These are phyloP conservation scores for Pichia sp. DNA, from an alignment of 1,139 yeast genomes.

Conservation along the genomic window DNA sequence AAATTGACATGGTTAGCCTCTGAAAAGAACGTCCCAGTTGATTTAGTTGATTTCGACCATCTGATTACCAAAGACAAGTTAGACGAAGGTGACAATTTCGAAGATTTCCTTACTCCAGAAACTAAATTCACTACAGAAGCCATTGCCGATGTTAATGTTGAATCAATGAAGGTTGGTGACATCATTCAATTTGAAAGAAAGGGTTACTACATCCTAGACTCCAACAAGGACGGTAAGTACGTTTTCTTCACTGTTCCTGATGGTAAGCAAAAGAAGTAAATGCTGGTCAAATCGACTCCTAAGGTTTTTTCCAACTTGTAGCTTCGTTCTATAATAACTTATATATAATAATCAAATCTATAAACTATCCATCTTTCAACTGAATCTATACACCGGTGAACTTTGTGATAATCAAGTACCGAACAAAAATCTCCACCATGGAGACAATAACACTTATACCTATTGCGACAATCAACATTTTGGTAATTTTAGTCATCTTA, in stretches of 20 bases:
- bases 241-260: slow-evolving; percentile 94
- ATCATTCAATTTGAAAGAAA: slow-evolving; percentile 95
- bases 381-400: slow-evolving; percentile 4
- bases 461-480: slow-evolving; percentile 83
- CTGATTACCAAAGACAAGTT: slow-evolving; percentile 92
- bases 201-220: slow-evolving; percentile 88
- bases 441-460: slow-evolving; percentile 74
- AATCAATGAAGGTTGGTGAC: slow-evolving; percentile 74
- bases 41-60: slow-evolving; percentile 89
- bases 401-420: slow-evolving; percentile 46
- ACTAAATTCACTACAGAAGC: slow-evolving; percentile 84
- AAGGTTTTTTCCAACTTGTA: too few species aligned
- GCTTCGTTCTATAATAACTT: not conserved
- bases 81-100: slow-evolving; percentile 92
- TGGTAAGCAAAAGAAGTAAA: slow-evolving; percentile 66
- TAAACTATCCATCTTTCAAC: not conserved
- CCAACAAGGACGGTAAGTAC: slow-evolving; percentile 55
- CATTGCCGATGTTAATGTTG: slow-evolving; percentile 75
- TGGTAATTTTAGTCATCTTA: slow-evolving; percentile 85
- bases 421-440: slow-evolving; percentile 49
- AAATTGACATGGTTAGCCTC: slow-evolving; percentile 96
- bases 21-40: slow-evolving; percentile 62
- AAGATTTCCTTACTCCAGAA: slow-evolving; percentile 83
- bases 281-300: not conserved
- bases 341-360: too few species aligned